Base-by-base conservation (phyloP, 2,329 filamentous ascomycete species). In the Sclerotiophoma versabilis region DNA sequence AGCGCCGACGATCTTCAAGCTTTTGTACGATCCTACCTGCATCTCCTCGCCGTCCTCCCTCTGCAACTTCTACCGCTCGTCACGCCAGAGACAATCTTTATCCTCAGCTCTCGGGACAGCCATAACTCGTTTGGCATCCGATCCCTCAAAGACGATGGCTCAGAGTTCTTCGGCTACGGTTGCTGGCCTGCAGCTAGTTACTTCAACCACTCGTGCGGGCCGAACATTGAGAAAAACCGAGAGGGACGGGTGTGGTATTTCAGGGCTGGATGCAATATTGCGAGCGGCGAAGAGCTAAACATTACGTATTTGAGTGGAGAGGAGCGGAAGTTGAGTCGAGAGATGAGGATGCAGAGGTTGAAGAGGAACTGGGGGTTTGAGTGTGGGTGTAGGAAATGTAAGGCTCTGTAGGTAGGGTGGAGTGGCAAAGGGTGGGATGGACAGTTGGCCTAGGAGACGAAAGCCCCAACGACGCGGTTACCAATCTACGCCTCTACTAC, bases 251-350 rank as follows among this genome's bases (percentile, higher is more conserved):
- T 41, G 20, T 81, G 79, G 79, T 52, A 65, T 34, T 81, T 81
- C 45, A 60, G 65, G 32, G 65, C 75, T 2, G 69, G 56, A 0
- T 58, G 63, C 51, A 71, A 76, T 27, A 66, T 81, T 2, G 38
- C 48, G 39, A 49, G 59, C 8, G 78, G 78, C 0, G 75, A 79
- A 30, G 73, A 81, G 64, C 61, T 80, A 58, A 79, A 76, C 50
- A 81, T 81, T 55, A 79, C 74, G 30, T 81, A 81, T 66, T 49
- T 81, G 37, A 79, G 79, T 23, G 78, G 78, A 7, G 79, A 81
- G 59, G 79, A 81, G 63, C 73, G 74, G 59, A 71, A 69, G 36
- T 43, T 77, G 66, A 65, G 61, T 36, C 57, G 74, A 5, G 64
- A 51, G 3, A 71, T 75, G 60, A 68, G 79, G 51, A 74, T 75